These are phyloP conservation scores for Stereocaulon alpinum DNA, from an alignment of 495 filamentous ascomycete species.

Conservation along the genomic window DNA sequence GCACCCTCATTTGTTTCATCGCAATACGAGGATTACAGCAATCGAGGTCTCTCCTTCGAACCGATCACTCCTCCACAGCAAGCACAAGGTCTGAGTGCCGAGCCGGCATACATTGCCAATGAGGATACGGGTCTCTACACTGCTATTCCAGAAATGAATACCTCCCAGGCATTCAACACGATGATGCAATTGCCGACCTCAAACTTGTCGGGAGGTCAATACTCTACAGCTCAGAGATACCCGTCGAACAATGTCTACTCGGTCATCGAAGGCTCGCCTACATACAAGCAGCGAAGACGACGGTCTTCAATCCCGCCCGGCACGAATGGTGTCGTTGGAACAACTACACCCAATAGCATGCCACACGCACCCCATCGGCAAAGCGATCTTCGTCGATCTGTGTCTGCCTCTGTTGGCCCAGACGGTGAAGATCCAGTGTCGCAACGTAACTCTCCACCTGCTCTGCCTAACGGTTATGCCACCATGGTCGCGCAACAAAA, in stretches of 20 bases:
- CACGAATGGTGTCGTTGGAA: conserved; percentile 52
- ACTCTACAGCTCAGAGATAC: conserved; percentile 58
- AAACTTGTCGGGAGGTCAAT: conserved; percentile 67
- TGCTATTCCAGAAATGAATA: conserved; percentile 73
- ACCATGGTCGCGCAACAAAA: conserved; percentile 61
- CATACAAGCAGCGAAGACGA: conserved; percentile 92
- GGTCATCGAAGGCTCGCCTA: conserved; percentile 93
- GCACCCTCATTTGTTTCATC: conserved; percentile 96
- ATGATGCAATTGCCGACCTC: conserved; percentile 89
- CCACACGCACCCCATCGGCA: conserved; percentile 56
- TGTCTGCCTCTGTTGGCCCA: conserved; percentile 81
- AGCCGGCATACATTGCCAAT: conserved; percentile 94
- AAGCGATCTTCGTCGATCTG: conserved; percentile 81
- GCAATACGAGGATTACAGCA: conserved; percentile 94
- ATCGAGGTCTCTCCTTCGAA: conserved; percentile 90
- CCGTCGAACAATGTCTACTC: conserved; percentile 76
- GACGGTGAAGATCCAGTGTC: conserved; percentile 67
- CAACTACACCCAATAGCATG: conserved; percentile 40
- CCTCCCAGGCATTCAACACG: conserved; percentile 49
- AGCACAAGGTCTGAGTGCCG: conserved; percentile 60
- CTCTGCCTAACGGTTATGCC: conserved; percentile 49
- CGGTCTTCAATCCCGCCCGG: conserved; percentile 82
- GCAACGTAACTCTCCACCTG: conserved; percentile 57
- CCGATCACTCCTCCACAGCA: conserved; percentile 93
- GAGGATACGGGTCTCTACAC: conserved; percentile 95